Evolutionary conservation across 345 rosid species (phyloP).

Genomic region (Brassica carinata): DNA sequence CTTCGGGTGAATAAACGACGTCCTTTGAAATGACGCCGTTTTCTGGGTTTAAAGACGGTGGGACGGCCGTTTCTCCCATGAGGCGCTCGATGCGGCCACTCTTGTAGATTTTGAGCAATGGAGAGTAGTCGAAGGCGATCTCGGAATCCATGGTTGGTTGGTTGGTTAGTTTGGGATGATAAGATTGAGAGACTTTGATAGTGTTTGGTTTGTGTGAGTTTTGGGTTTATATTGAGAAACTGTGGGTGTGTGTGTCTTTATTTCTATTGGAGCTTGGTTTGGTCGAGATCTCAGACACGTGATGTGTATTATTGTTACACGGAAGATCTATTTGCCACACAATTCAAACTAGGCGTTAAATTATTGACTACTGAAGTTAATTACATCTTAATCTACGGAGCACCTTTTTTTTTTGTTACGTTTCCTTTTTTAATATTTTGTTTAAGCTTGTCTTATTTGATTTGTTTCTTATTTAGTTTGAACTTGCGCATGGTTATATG

Average conservation of each 20-base stretch:
- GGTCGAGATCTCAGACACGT: constrained; percentile 22
- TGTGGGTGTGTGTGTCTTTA: neutral
- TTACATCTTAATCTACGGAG: neutral
- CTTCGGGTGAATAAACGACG: constrained; percentile 38
- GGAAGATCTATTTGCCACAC: constrained; percentile 4
- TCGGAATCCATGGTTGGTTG: constrained; percentile 39
- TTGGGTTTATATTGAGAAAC: neutral
- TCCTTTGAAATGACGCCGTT: constrained; percentile 48
- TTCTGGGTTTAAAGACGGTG: constrained; percentile 41
- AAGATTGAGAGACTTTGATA: constrained; percentile 3
- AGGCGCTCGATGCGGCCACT: constrained; percentile 60
- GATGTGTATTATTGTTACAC: neutral
- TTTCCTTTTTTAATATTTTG: neutral
- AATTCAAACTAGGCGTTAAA: neutral
- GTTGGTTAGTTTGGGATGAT: constrained; percentile 1
- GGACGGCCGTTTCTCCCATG: constrained; percentile 39
- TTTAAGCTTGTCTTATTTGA: no score
- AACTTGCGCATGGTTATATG: no score
- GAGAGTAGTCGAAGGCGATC: constrained; percentile 41
- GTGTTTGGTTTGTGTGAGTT: neutral
- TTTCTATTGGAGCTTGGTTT: neutral
- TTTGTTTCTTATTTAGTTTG: no score
- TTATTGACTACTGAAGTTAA: neutral
- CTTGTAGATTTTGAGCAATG: constrained; percentile 40
- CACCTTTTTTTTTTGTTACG: neutral